These are phyloP conservation scores for Cordia subcordata DNA, from an alignment of 257 asterid species.

Conservation along the genomic window DNA sequence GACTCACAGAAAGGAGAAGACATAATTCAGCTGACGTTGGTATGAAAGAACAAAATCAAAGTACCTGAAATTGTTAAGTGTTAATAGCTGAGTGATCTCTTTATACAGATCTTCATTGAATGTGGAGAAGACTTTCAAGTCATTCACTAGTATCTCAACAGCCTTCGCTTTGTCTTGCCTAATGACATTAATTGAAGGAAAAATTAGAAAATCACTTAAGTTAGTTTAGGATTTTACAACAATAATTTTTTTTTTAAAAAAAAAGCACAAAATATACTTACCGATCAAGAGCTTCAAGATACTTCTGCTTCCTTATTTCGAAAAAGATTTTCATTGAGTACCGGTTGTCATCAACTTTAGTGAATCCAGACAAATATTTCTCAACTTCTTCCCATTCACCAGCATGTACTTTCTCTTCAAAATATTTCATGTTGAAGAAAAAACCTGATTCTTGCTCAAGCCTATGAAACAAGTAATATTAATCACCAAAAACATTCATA, in stretches of 20 bases:
- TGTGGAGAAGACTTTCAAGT: conserved; percentile 85
- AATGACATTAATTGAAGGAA: conserved; percentile 5
- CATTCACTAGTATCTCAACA: conserved; percentile 77
- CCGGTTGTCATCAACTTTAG: conserved; percentile 92
- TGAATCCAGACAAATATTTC: conserved; percentile 92
- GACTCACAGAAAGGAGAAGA: too few species aligned
- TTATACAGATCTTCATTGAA: conserved; percentile 85
- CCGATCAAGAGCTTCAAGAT: conserved; percentile 98
- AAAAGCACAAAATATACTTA: conserved; percentile 20
- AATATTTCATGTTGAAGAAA: conserved; percentile 92
- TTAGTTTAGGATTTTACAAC: background rate
- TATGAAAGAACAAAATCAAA: conserved; percentile 5
- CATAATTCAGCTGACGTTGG: background rate
- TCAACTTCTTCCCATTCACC: conserved; percentile 99
- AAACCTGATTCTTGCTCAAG: conserved; percentile 96
- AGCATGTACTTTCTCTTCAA: conserved; percentile 93
- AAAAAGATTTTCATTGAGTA: conserved; percentile 97
- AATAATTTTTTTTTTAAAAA: too few species aligned
- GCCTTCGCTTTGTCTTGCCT: conserved; percentile 97
- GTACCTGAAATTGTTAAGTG: conserved; percentile 87
- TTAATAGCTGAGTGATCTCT: conserved; percentile 89
- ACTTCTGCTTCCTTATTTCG: conserved; percentile 93
- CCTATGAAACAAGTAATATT: conserved; percentile 33
- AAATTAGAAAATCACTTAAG: background rate
- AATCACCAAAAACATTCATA: background rate